Evolutionary conservation across 495 filamentous ascomycete genomes (phyloP).

Genomic region (Aspergillus biplanus): DNA sequence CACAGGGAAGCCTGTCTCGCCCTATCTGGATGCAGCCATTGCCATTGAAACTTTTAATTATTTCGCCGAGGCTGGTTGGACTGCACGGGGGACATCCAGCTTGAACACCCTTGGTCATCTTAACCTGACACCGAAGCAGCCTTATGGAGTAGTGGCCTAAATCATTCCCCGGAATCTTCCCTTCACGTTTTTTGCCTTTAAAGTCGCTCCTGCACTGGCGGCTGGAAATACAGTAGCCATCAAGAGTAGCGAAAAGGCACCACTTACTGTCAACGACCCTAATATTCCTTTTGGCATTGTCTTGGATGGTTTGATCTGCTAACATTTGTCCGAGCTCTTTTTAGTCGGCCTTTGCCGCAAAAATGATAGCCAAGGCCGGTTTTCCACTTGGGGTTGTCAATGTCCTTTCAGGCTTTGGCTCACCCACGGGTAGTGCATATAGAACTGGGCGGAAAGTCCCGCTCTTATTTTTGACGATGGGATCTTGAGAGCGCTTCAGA

Average conservation of each 20-base stretch:
- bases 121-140: constrained; percentile 42
- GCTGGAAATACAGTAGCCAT: constrained; percentile 61
- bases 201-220: constrained; percentile 57
- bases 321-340: not conserved
- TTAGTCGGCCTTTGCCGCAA: constrained; percentile 70
- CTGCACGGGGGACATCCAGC: constrained; percentile 52
- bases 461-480: constrained; percentile 84
- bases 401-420: constrained; percentile 57
- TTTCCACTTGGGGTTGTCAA: constrained; percentile 59
- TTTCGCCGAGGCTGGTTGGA: constrained; percentile 38
- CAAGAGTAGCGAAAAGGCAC: constrained; percentile 62
- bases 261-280: constrained; percentile 46
- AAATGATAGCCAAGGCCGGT: constrained; percentile 65
- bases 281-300: too few relatives aligned
- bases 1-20: constrained; percentile 36
- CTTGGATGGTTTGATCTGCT: too few relatives aligned
- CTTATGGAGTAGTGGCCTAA: constrained; percentile 37
- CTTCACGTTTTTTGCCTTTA: constrained; percentile 40
- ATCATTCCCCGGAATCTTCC: constrained; percentile 46
- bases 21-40: constrained; percentile 24
- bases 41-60: constrained; percentile 31
- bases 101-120: constrained; percentile 62
- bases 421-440: constrained; percentile 64
- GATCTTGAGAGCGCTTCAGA: constrained; percentile 83
- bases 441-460: constrained; percentile 92